Percentiles rank a stretch among this genome's conserved stretches.
Conservation (phyloP, 345 rosid species). For the Nasturtium officinale region DNA sequence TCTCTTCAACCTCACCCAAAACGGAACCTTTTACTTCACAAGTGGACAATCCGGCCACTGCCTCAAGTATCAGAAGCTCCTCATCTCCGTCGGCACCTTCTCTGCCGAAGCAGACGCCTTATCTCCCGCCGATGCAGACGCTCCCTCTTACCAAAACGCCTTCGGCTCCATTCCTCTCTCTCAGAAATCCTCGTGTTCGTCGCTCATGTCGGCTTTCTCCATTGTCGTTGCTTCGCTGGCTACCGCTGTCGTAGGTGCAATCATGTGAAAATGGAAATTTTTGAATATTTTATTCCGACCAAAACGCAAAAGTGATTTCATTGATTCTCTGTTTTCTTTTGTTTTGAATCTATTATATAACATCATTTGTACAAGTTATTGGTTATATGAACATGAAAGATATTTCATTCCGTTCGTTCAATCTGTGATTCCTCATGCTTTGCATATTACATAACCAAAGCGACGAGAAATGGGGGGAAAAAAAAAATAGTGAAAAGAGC, state of each 20-base stretch:
- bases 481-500: neutral
- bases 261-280: conserved; percentile 46
- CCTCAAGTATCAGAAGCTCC: conserved; percentile 82
- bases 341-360: conserved; percentile 10
- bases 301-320: conserved; percentile 8
- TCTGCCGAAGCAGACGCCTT: conserved; percentile 51
- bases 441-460: neutral
- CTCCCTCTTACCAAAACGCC: conserved; percentile 68
- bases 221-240: conserved; percentile 48
- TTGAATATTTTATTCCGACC: neutral
- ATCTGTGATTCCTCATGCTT: conserved; percentile 4
- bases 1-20: conserved; percentile 72
- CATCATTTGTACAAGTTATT: neutral
- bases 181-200: conserved; percentile 48
- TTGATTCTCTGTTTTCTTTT: neutral
- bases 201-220: conserved; percentile 39
- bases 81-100: conserved; percentile 63
- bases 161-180: conserved; percentile 76
- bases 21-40: conserved; percentile 76
- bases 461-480: neutral
- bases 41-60: conserved; percentile 83
- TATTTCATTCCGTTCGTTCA: neutral
- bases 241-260: conserved; percentile 42
- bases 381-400: neutral
- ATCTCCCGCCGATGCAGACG: conserved; percentile 63